phyloP scores from a whole-genome alignment of 768 basidiomycete species.

The Mycena capillaripes region DNA sequence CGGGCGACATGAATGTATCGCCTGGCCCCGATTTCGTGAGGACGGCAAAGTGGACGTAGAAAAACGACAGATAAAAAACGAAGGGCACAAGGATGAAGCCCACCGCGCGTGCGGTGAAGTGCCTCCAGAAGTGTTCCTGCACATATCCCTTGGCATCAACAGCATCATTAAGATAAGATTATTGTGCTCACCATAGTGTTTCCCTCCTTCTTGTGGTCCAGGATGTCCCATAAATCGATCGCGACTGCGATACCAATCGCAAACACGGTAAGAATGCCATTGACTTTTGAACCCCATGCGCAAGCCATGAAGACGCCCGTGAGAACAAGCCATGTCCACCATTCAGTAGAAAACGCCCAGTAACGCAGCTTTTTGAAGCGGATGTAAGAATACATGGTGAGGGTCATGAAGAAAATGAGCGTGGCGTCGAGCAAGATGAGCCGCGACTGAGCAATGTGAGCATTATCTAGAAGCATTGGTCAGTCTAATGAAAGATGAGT shows the following conservation, averaged over 20 bases:
- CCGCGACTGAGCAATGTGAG: constrained; percentile 95
- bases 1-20: constrained; percentile 97
- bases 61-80: constrained; percentile 93
- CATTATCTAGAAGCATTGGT: constrained; percentile 77
- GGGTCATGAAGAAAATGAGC: constrained; percentile 94
- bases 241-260: constrained; percentile 92
- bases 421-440: constrained; percentile 96
- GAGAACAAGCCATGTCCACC: constrained; percentile 95
- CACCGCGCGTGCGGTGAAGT: constrained; percentile 87
- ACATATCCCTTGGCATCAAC: constrained; percentile 2
- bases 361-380: constrained; percentile 96
- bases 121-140: constrained; percentile 90
- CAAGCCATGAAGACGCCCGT: constrained; percentile 97
- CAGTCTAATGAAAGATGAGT: neutral
- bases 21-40: constrained; percentile 92
- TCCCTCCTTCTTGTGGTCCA: constrained; percentile 83
- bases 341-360: constrained; percentile 85
- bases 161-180: neutral
- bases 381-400: constrained; percentile 94
- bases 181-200: constrained; percentile 75
- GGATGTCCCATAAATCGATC: constrained; percentile 94
- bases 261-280: constrained; percentile 91
- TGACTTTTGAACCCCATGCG: constrained; percentile 98
- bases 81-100: constrained; percentile 93
- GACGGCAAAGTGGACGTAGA: constrained; percentile 94